Conservation (phyloP, 2,329 filamentous ascomycete genomes). For the Dactylellina drechsleri region DNA sequence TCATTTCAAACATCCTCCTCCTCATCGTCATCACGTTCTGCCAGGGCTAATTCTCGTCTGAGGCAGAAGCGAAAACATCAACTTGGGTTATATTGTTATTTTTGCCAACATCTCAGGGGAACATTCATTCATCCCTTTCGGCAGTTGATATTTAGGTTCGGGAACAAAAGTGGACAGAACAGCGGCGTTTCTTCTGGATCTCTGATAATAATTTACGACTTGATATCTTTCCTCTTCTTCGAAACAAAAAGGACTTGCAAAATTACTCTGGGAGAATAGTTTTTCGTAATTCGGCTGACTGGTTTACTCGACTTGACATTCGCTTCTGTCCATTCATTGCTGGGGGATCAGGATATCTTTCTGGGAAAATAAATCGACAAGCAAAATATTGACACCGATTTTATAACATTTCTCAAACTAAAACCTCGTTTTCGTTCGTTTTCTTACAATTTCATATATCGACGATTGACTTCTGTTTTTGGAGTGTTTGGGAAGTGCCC, state of each 20-base stretch:
- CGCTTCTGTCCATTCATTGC: slow-evolving; percentile 43
- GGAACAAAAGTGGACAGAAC: slow-evolving; percentile 18
- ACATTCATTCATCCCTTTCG: slow-evolving; percentile 47
- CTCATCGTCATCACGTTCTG: slow-evolving; percentile 18
- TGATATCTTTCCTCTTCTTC: slow-evolving; percentile 10
- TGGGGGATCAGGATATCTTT: slow-evolving; percentile 53
- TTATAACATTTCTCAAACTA: not conserved
- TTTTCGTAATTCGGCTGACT: slow-evolving; percentile 28
- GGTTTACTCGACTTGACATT: slow-evolving; percentile 20
- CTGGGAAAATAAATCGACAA: slow-evolving; percentile 27
- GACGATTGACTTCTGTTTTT: slow-evolving; percentile 41
- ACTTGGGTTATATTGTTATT: slow-evolving; percentile 10
- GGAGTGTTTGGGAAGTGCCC: slow-evolving; percentile 25
- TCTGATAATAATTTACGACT: slow-evolving; percentile 34
- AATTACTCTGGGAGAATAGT: slow-evolving; percentile 51
- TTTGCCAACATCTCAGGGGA: slow-evolving; percentile 38
- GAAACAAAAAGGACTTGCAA: slow-evolving; percentile 24
- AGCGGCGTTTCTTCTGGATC: slow-evolving; percentile 46
- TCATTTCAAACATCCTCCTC: slow-evolving; percentile 48
- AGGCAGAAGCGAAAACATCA: slow-evolving; percentile 49
- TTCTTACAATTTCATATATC: slow-evolving; percentile 8
- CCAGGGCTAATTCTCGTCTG: slow-evolving; percentile 45
- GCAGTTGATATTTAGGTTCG: slow-evolving; percentile 36
- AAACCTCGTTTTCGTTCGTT: not conserved
- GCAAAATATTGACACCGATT: slow-evolving; percentile 11